Evolutionary conservation across 1,284 basidiomycete species (phyloP).

Genomic region (Trametes versicolor): DNA sequence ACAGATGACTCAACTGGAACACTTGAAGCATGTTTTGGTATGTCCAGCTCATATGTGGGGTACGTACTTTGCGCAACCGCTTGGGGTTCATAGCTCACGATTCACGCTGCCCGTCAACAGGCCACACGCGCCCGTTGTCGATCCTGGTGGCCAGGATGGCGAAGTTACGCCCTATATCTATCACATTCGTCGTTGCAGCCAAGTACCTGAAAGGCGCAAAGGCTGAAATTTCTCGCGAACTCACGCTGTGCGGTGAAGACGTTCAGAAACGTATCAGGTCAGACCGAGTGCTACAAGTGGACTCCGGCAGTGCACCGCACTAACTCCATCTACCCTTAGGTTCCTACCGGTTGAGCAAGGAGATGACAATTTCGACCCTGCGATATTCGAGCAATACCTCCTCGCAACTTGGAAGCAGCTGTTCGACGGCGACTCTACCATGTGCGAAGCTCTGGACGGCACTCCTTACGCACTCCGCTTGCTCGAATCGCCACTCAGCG

Average conservation of each 20-base stretch:
- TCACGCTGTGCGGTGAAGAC: background rate
- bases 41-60: slow-evolving; percentile 10
- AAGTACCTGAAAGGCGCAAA: background rate
- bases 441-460: background rate
- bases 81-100: no score
- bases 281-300: background rate
- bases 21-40: background rate
- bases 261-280: background rate
- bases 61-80: background rate
- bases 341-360: slow-evolving; percentile 2
- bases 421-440: background rate
- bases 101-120: background rate
- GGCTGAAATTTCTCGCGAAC: background rate
- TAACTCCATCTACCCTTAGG: background rate
- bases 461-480: background rate
- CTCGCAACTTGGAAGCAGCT: background rate
- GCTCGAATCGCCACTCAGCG: background rate
- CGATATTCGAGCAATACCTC: background rate
- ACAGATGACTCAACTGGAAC: background rate
- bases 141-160: slow-evolving; percentile 1
- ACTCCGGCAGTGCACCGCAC: background rate
- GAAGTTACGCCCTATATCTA: background rate
- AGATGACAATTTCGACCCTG: background rate
- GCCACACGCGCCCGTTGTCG: background rate
- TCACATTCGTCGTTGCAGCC: slow-evolving; percentile 3